Base-by-base conservation (phyloP, 768 basidiomycete genomes). In the Panaeolus cyanescens region DNA sequence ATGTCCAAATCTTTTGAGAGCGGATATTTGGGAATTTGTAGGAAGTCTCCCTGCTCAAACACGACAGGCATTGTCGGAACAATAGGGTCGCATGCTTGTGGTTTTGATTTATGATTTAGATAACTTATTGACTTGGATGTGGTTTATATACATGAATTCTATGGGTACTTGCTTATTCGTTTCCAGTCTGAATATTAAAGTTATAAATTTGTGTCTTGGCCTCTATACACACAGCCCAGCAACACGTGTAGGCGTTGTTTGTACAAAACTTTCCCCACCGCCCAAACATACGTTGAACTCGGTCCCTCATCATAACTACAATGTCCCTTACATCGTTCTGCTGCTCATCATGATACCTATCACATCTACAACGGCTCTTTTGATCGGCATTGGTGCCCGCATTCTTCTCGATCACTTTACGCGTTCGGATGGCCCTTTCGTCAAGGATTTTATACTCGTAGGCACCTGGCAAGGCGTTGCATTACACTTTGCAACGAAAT, bases 391-490 rank as follows among this genome's bases (percentile, higher is more conserved):
- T 65, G 88, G 89, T 65, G 86, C 87, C 54, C 90, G 91, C 62
- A 84, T 93, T 59, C 73, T 86, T 57, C 75, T 91, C 65, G 87
- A 90, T 75, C 79, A 80, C 62, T 73, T 85, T 64, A 84, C 79
- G 63, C 76, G 75, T 64, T 77, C 77, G 61, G 75, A 75, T 55
- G 80, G 79, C 55, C 70, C 83, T 28, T 74, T 83, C 65, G 72
- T 88, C 39, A 82, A 83, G 61, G 84, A 90, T 68, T 79, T 81
- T 67, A 74, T 92, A 70, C 84, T 93, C 59, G 74, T 83, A 55
- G 91, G 91, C 55, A 81, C 88, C 66, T 87, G 89, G 82, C 89
- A 92, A 72, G 91, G 91, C 55, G 85, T 90, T 64, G 88, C 83
- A 25, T 77, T 93, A 56, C 88, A 91, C 67, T 88, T 85, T 68